These are phyloP conservation scores for Puccinia coronata DNA, from an alignment of 1,284 basidiomycete species.

Conservation along the genomic window DNA sequence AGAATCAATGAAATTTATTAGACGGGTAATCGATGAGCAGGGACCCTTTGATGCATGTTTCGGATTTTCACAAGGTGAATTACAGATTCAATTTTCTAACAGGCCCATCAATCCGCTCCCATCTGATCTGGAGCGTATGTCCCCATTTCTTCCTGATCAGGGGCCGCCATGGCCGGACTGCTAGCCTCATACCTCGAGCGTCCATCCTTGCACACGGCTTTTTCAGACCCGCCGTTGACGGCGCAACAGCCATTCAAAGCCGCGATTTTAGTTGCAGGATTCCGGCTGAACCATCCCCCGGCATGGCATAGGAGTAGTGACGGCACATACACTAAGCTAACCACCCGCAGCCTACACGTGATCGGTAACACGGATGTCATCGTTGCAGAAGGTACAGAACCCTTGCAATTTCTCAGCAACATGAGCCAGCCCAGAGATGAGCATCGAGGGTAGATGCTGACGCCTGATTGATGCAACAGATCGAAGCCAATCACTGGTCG, in stretches of 20 bases:
- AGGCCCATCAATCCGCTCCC: not conserved
- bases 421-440: not conserved
- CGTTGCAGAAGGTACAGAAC: conserved; percentile 28
- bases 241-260: conserved; percentile 43
- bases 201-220: conserved; percentile 20
- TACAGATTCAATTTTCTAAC: not conserved
- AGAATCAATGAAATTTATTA: conserved; percentile 38
- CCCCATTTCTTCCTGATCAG: conserved; percentile 2
- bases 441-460: not conserved
- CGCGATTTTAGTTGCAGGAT: conserved; percentile 42
- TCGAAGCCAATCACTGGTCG: conserved; percentile 28
- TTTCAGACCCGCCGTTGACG: conserved; percentile 23
- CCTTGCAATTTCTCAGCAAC: not conserved
- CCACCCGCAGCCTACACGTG: conserved; percentile 45
- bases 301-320: conserved; percentile 6
- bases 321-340: conserved; percentile 4
- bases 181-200: conserved; percentile 24
- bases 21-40: conserved; percentile 40
- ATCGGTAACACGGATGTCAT: conserved; percentile 46
- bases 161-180: conserved; percentile 42
- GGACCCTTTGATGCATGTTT: conserved; percentile 49
- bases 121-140: not conserved
- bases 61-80: conserved; percentile 47
- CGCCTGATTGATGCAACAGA: conserved; percentile 1
- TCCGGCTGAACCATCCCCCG: not conserved